Evolutionary conservation across 441 rosid genomes (phyloP), one percentile per base, ranked within the genome.

Genomic region (Arabidopsis hybrid): DNA sequence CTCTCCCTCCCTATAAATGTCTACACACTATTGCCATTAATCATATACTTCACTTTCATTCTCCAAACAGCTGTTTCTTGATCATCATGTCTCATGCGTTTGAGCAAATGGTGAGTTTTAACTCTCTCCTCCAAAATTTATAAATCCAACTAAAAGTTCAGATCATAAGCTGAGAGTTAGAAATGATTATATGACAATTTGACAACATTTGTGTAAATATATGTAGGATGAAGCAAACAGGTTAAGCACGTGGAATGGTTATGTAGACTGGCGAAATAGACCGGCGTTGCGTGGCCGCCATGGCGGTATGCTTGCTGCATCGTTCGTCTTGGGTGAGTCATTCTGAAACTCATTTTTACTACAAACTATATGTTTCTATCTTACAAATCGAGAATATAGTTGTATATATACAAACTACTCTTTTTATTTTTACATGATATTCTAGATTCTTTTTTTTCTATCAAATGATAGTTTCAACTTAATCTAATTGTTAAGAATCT

Each of bases 301-400:
- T 47, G 98, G 97, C 4, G 93, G 98, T 83, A 87, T 85, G 88
- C 87, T 81, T 51, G 93, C 95, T 26, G 95, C 97, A 60, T 88
- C 91, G 67, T 93, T 93, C 59, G 89, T 88, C 78, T 72, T 93
- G 78, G 89, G 97, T 93, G 14, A 74, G 89, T 72, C 34, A 45
- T 7, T 58, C 61, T 29, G 21, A 21, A 38, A 2, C 57, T 42
- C 35, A 46, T 16, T 13, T 61, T 69, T 70, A 21, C 29, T 21
- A 21, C 29, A 21, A 21, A 40, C 57, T 18, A 60, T 6, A 17
- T 6, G 14, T 5, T 3, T 60, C 18, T 29, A 12, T 21, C 59
- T 55, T 13, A 31, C 1, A 7, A 31, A 52, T n/a, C 14, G 57
- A 4, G 55, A 21, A 21, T 8, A n/a, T 50, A 1, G 16, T 29